Base-by-base conservation (phyloP, 2,329 filamentous ascomycete species). In the Monilinia laxa region DNA sequence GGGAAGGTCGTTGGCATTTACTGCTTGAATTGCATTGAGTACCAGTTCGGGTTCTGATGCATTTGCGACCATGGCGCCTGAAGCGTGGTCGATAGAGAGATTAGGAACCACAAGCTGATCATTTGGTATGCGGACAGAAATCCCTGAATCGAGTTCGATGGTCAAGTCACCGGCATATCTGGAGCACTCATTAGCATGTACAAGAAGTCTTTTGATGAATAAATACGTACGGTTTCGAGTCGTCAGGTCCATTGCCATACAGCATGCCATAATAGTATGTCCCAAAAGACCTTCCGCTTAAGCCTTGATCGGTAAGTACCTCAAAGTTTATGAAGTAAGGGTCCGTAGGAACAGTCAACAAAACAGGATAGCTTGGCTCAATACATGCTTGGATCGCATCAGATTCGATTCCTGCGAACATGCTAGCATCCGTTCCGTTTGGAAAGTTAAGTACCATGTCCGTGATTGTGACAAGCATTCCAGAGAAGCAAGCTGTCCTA, bases 1-100 rank as follows among this genome's bases (percentile, higher is more conserved):
- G 4, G 90, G 84, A 76, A 93, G 94, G 18, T 87, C 89, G 75
- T 96, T 91, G 76, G 93, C 86, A 71, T 92, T 92, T 68, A 95
- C 77, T 83, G 87, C 95, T 81, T 96, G 92, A 69, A 84, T 80
- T 47, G 84, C 85, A 18, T 87, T 81, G 47, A 66, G 45, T 4
- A 66, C 64, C 2, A 66, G 56, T 12, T 66, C 56, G 2, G 42
- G 55, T 14, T 47, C 35, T 16, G 56, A 66, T 7, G 6, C 38
- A 25, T 62, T 52, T 40, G 59, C 59, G 25, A 38, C 18, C 14
- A 62, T 35, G 3, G 47, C 59, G n/a, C 59, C 59, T 25, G 59
- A 23, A 1, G 28, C 14, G 3, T 62, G 47, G 9, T 62, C 60
- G 9, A 63, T 55, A 12, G 40, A 4, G 6, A 62, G 47, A 25